These are phyloP conservation scores for Asterochloris erici DNA, from an alignment of 139 green algal genomes.

Conservation along the genomic window DNA sequence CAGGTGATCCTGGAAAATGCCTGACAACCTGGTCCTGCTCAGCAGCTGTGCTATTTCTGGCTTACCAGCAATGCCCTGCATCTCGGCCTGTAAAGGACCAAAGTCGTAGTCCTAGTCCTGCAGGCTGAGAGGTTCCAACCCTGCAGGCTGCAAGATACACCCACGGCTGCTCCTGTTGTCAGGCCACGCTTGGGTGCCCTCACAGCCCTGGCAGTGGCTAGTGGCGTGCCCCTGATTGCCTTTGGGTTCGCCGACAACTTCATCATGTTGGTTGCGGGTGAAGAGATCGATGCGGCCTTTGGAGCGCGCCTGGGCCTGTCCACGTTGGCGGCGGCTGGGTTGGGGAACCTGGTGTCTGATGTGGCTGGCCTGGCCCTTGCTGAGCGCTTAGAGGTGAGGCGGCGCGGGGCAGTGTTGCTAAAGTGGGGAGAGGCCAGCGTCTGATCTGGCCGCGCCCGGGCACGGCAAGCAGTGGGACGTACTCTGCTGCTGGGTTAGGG, in stretches of 20 bases:
- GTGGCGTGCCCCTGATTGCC: conserved; percentile 55
- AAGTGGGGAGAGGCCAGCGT: not conserved
- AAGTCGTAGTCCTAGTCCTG: too few species aligned
- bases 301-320: conserved; percentile 41
- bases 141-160: too few species aligned
- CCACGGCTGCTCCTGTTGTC: too few species aligned
- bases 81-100: too few species aligned
- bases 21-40: too few species aligned
- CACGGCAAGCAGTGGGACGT: not conserved
- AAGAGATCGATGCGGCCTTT: conserved; percentile 61
- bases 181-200: not conserved
- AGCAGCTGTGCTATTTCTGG: too few species aligned
- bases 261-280: conserved; percentile 68
- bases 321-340: conserved; percentile 46
- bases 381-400: conserved; percentile 48
- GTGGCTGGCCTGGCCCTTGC: conserved; percentile 55
- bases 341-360: conserved; percentile 55
- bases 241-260: conserved; percentile 58
- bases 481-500: not conserved
- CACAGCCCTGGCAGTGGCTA: conserved; percentile 28
- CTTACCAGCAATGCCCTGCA: too few species aligned
- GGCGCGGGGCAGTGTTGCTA: not conserved
- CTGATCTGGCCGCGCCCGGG: not conserved
- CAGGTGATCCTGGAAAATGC: too few species aligned
- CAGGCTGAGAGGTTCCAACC: too few species aligned